phyloP scores from a whole-genome alignment of 148 eudicot species.

The Rhododendron griersonianum region DNA sequence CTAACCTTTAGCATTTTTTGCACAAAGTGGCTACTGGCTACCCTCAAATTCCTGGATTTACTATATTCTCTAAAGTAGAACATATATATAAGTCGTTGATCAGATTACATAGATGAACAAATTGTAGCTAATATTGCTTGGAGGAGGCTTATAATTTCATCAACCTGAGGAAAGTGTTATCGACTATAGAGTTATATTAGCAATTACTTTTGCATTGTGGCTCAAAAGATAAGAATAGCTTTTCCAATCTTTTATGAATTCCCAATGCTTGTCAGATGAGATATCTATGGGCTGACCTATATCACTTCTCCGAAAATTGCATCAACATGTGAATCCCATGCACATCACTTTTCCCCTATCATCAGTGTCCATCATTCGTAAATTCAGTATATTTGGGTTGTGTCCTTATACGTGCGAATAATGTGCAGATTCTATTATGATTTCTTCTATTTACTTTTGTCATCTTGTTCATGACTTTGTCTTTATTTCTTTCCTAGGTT shows the following conservation, averaged over 20 bases:
- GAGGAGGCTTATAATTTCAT: background rate
- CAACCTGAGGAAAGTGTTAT: background rate
- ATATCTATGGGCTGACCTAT: background rate
- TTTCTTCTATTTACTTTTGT: background rate
- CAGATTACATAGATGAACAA: background rate
- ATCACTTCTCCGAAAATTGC: background rate
- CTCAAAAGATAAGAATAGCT: background rate
- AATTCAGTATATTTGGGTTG: background rate
- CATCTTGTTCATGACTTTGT: background rate
- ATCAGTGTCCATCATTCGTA: background rate
- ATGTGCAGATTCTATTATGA: background rate
- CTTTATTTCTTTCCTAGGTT: constrained; percentile 50
- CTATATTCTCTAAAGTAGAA: background rate
- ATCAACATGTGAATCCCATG: background rate
- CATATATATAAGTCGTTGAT: background rate
- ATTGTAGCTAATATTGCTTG: background rate
- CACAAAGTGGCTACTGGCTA: background rate
- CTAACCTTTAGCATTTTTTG: background rate
- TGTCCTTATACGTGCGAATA: background rate
- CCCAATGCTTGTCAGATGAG: background rate
- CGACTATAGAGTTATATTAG: background rate
- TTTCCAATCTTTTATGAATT: background rate
- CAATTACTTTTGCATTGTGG: too few relatives aligned
- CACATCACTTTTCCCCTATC: background rate
- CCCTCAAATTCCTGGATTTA: background rate